Conservation (phyloP, 2,329 filamentous ascomycete genomes). For the Trichoderma breve region DNA sequence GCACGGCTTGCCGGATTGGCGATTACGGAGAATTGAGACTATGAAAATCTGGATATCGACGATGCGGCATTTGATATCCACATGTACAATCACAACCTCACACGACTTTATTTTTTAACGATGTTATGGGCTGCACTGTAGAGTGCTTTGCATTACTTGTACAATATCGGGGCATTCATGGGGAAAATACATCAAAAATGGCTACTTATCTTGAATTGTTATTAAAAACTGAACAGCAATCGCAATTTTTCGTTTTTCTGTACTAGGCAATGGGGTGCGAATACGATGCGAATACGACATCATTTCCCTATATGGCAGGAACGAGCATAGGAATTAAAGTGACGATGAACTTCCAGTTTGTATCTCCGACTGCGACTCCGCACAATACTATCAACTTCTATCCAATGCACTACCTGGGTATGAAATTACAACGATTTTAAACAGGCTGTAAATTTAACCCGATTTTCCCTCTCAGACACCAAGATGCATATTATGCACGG, state of each 20-base stretch:
- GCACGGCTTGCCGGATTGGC: not conserved
- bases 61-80: not conserved
- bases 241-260: not conserved
- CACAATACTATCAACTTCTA: not conserved
- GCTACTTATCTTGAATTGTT: not conserved
- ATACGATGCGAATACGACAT: constrained; percentile 3
- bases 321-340: not conserved
- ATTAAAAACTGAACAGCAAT: not conserved
- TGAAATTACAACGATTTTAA: not conserved
- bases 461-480: not conserved
- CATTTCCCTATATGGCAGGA: not conserved
- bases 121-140: not conserved
- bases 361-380: not conserved
- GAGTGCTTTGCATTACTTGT: constrained; percentile 2
- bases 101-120: not conserved
- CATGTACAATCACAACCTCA: not conserved
- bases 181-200: not conserved
- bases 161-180: not conserved
- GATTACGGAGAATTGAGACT: not conserved
- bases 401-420: not conserved
- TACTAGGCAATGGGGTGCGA: not conserved
- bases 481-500: not conserved
- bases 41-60: not conserved
- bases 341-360: not conserved
- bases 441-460: not conserved